Conservation (phyloP, 306 rosid species). For the Vigna reflexopilosa region DNA sequence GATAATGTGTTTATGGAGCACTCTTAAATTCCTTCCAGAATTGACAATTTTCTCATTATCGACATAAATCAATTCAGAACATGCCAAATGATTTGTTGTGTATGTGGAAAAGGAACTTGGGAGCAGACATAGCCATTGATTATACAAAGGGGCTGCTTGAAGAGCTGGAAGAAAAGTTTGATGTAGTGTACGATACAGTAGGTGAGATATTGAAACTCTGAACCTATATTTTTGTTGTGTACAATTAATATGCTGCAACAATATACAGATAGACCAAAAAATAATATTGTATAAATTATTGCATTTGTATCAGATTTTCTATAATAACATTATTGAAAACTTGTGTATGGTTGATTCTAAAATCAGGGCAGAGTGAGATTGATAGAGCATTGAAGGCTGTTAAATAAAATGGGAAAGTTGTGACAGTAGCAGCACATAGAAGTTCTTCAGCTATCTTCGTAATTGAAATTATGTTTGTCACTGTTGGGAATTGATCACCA, state of each 20-base stretch:
- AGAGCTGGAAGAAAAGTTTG: conserved; percentile 71
- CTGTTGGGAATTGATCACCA: too few relatives aligned
- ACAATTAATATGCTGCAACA: background rate
- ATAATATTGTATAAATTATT: too few relatives aligned
- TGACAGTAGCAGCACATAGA: conserved; percentile 47
- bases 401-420: conserved; percentile 61
- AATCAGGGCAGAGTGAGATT: conserved; percentile 52
- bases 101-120: conserved; percentile 53
- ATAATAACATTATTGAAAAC: background rate
- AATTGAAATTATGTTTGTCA: too few relatives aligned
- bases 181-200: conserved; percentile 69
- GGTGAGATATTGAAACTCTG: conserved; percentile 47
- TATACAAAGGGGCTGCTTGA: conserved; percentile 66
- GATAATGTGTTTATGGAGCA: too few relatives aligned
- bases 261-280: too few relatives aligned
- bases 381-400: conserved; percentile 56
- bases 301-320: too few relatives aligned
- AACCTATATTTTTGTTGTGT: background rate
- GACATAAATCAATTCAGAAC: too few relatives aligned
- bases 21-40: too few relatives aligned
- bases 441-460: background rate
- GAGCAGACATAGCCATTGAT: conserved; percentile 68
- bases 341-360: background rate
- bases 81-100: too few relatives aligned
- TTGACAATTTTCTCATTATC: too few relatives aligned